phyloP scores from a whole-genome alignment of 2,329 filamentous ascomycete genomes.

The Curvularia sp. region DNA sequence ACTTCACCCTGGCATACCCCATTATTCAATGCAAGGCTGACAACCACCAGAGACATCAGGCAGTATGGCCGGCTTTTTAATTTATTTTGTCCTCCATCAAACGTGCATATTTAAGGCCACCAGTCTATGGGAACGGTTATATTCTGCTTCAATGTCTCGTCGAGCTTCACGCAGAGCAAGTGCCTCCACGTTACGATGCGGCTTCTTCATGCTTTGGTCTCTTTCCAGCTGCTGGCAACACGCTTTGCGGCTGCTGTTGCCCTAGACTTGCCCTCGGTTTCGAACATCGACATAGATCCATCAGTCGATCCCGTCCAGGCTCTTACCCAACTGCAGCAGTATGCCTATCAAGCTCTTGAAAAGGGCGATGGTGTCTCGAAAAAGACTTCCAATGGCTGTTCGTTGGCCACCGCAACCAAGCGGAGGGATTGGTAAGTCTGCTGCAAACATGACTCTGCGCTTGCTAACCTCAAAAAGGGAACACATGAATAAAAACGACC shows the following conservation, averaged over 20 bases:
- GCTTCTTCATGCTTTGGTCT: neutral
- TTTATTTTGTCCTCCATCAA: neutral
- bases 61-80: neutral
- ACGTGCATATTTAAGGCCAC: neutral
- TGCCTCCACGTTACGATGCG: neutral
- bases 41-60: neutral
- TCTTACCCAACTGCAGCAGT: constrained; percentile 10
- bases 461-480: constrained; percentile 7
- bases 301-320: constrained; percentile 4
- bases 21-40: constrained; percentile 1
- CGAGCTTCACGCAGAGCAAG: neutral
- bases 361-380: neutral
- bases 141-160: neutral
- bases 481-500: constrained; percentile 3
- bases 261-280: constrained; percentile 1
- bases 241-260: constrained; percentile 2
- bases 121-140: neutral
- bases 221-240: constrained; percentile 8
- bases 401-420: constrained; percentile 4
- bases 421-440: constrained; percentile 3
- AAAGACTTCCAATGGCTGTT: neutral
- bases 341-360: constrained; percentile 6
- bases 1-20: neutral
- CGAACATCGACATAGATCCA: constrained; percentile 7
- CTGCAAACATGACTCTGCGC: neutral